Conservation (phyloP, 2,329 filamentous ascomycete species). For the Ascomycota sp. region DNA sequence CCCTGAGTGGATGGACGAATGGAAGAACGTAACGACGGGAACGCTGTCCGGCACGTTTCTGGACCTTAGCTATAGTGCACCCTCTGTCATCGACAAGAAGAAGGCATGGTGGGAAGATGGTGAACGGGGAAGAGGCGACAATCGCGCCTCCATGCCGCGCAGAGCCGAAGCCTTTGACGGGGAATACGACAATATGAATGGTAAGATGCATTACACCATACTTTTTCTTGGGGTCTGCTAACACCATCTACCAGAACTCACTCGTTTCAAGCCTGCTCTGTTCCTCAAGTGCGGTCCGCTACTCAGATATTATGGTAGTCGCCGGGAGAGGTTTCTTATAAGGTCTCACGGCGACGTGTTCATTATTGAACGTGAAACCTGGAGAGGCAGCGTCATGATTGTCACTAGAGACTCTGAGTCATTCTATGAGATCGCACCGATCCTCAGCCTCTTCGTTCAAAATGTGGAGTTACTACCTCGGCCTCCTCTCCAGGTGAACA, state of each 20-base stretch:
- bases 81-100: constrained; percentile 22
- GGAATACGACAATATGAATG: constrained; percentile 42
- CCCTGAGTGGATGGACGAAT: constrained; percentile 46
- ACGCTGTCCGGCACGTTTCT: constrained; percentile 37
- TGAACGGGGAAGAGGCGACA: constrained; percentile 23
- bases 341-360: constrained; percentile 5
- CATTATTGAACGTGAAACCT: constrained; percentile 48
- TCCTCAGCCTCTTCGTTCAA: constrained; percentile 67
- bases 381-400: constrained; percentile 90
- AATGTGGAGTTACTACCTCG: constrained; percentile 65
- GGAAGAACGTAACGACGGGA: constrained; percentile 47
- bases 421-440: constrained; percentile 60
- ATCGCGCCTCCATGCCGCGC: constrained; percentile 24
- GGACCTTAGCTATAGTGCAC: constrained; percentile 29
- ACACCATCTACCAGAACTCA: constrained; percentile 24
- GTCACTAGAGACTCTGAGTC: constrained; percentile 74
- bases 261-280: constrained; percentile 62
- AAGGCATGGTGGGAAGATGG: constrained; percentile 62
- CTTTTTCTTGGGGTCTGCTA: background rate
- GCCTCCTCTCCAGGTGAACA: constrained; percentile 46
- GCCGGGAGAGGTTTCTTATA: constrained; percentile 32
- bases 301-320: constrained; percentile 72
- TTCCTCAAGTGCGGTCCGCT: constrained; percentile 82
- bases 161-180: constrained; percentile 45
- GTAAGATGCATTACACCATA: constrained; percentile 13